phyloP scores from a whole-genome alignment of 306 rosid genomes.

The Cicer yamashitae region DNA sequence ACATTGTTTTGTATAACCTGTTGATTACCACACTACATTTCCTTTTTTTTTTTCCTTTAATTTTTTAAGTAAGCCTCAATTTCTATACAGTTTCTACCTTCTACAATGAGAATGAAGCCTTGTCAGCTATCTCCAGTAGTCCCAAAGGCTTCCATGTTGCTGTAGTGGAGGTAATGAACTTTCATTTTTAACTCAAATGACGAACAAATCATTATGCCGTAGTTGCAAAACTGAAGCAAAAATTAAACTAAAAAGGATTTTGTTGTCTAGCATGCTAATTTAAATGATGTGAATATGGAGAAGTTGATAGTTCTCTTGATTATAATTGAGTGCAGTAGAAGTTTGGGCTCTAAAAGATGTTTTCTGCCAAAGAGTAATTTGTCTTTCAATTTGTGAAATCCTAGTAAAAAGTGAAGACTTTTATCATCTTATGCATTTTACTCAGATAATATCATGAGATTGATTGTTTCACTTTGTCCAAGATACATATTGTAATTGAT shows the following conservation, averaged over 20 bases:
- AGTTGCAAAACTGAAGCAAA: constrained; percentile 16
- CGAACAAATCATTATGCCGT: constrained; percentile 3
- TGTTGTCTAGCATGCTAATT: constrained; percentile 35
- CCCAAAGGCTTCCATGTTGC: constrained; percentile 83
- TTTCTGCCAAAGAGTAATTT: constrained; percentile 20
- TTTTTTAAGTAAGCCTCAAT: constrained; percentile 41
- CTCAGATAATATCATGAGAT: not conserved
- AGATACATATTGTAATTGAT: constrained; percentile 20
- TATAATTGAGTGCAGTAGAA: constrained; percentile 7
- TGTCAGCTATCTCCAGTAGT: constrained; percentile 63
- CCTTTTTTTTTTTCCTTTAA: constrained; percentile 10
- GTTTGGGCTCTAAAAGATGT: not conserved
- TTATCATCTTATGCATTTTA: constrained; percentile 4
- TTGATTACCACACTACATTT: not conserved
- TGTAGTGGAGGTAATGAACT: constrained; percentile 69
- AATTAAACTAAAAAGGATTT: constrained; percentile 4
- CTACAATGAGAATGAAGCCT: constrained; percentile 69
- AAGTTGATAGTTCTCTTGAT: constrained; percentile 25
- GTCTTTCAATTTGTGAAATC: constrained; percentile 23
- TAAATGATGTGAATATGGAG: not conserved
- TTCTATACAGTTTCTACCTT: constrained; percentile 66
- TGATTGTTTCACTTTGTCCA: constrained; percentile 2
- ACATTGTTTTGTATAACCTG: not conserved
- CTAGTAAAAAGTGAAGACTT: constrained; percentile 3
- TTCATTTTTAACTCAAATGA: not conserved